Percentiles rank a stretch among this genome's conserved stretches.
Evolutionary conservation across 1,284 basidiomycete species (phyloP).

Genomic region (Malassezia sp.): DNA sequence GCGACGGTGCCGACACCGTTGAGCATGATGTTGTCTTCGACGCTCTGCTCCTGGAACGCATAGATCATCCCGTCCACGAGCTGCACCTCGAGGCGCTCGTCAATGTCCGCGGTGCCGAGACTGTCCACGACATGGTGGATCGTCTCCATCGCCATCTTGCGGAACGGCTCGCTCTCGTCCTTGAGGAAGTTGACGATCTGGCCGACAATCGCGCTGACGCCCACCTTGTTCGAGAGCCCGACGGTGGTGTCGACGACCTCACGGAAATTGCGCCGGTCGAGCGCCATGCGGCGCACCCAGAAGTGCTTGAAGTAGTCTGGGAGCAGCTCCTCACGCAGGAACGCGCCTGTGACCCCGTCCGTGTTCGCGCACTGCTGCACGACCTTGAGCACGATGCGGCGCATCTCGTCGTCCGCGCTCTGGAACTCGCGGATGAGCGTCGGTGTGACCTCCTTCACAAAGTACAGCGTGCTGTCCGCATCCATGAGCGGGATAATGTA

Average conservation of each 20-base stretch:
- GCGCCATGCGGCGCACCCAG: slow-evolving; percentile 87
- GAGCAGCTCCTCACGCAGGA: slow-evolving; percentile 74
- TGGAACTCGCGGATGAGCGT: slow-evolving; percentile 90
- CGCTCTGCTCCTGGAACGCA: slow-evolving; percentile 97
- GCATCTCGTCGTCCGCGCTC: slow-evolving; percentile 99
- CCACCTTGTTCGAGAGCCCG: slow-evolving; percentile 89
- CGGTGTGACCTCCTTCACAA: slow-evolving; percentile 45
- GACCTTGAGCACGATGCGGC: slow-evolving; percentile 97
- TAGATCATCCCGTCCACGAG: slow-evolving; percentile 98
- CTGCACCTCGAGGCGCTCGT: slow-evolving; percentile 83
- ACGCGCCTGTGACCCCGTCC: slow-evolving; percentile 52
- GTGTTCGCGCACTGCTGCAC: slow-evolving; percentile 98
- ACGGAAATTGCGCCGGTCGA: slow-evolving; percentile 87
- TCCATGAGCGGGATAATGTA: slow-evolving; percentile 99
- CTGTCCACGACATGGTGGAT: slow-evolving; percentile 90
- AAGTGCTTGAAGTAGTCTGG: slow-evolving; percentile 99
- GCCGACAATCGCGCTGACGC: slow-evolving; percentile 88
- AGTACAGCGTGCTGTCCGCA: slow-evolving; percentile 57
- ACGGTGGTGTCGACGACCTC: slow-evolving; percentile 98
- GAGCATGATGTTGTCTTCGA: slow-evolving; percentile 96
- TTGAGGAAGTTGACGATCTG: slow-evolving; percentile 92
- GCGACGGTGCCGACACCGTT: slow-evolving; percentile 96
- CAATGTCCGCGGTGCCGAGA: slow-evolving; percentile 88
- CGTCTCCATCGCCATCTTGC: slow-evolving; percentile 99
- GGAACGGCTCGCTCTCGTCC: slow-evolving; percentile 68